phyloP scores from a whole-genome alignment of 2,329 filamentous ascomycete genomes.

The Penicillium aurantiogriseum region DNA sequence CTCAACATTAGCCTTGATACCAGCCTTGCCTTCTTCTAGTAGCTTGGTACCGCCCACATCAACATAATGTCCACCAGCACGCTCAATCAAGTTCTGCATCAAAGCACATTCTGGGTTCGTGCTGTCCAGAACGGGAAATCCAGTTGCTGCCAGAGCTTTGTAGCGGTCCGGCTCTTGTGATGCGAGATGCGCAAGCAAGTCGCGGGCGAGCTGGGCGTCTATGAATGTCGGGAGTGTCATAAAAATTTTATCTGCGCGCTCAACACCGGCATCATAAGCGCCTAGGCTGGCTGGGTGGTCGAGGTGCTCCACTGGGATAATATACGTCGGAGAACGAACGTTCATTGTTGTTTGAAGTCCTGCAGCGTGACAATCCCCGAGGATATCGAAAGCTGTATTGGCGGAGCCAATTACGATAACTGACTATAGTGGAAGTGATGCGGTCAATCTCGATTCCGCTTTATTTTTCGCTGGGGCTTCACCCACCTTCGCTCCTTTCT shows the following conservation, averaged over 20 bases:
- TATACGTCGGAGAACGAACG: conserved; percentile 43
- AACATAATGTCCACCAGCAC: conserved; percentile 43
- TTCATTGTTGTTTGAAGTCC: conserved; percentile 47
- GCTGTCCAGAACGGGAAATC: conserved; percentile 42
- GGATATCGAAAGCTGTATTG: conserved; percentile 50
- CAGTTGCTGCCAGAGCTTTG: conserved; percentile 29
- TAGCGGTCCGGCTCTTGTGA: conserved; percentile 38
- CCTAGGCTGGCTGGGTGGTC: conserved; percentile 22
- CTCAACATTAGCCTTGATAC: neutral
- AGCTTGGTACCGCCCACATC: conserved; percentile 39
- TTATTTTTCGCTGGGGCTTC: neutral
- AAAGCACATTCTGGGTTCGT: conserved; percentile 20
- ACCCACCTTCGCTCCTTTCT: neutral
- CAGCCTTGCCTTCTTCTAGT: neutral
- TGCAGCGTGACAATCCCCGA: conserved; percentile 47
- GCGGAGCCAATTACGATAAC: conserved; percentile 49
- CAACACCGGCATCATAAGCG: conserved; percentile 28
- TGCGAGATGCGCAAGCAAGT: conserved; percentile 26
- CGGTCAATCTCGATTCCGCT: neutral
- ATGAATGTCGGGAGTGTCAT: conserved; percentile 9
- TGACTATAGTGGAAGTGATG: conserved; percentile 26
- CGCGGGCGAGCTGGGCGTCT: conserved; percentile 13
- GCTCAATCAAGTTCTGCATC: conserved; percentile 37
- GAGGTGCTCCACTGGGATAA: conserved; percentile 25
- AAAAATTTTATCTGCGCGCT: conserved; percentile 12